Base-by-base conservation (phyloP, 768 basidiomycete genomes). In the Daedaleopsis sinensis region DNA sequence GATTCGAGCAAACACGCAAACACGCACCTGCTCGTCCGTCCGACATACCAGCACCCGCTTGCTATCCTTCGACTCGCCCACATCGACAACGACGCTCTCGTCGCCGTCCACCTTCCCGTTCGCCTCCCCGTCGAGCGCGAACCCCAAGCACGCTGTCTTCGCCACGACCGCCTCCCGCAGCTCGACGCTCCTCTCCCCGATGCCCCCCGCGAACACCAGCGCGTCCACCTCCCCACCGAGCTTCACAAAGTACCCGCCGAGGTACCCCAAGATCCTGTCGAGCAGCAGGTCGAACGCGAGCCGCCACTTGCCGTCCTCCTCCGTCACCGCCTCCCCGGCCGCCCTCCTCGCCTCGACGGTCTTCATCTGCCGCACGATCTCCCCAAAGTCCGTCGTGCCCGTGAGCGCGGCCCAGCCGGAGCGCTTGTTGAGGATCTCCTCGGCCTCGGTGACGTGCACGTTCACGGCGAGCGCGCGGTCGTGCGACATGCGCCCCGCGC, bases 141-240 rank as follows among this genome's bases (percentile, higher is more conserved):
- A 88, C 1, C 92, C 93, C 47, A 95, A 71, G 74, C 85, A 90
- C 18, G 55, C 66, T 16, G 89, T 75, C 37, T 80, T 77, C 38
- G 79, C 72, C 4, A 80, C 80, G 18, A 96, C 77, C 19, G 84
- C 83, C 43, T 75, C 70, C 44, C 94, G 76, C 56, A 98, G 73
- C 65, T 83, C 79, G 18, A 74, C 77, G 61, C 87, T 84, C 65
- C 80, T 81, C 74, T 97, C 95, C 0, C 95, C 95, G 55, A 97
- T 93, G 0, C 94, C 94, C 3, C 94, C 94, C 0, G 91, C 82
- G 71, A 96, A 94, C 13, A 95, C 90, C 44, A 96, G 68, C 1
- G 89, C 93, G 71, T 94, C 90, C 12, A 94, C 83, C 24, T 78
- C 61, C 16, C 84, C 83, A 36, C 79, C 79, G 23, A 94, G 82